phyloP scores from a whole-genome alignment of 192 early-diverging fungal species.

The Backusella sp. region DNA sequence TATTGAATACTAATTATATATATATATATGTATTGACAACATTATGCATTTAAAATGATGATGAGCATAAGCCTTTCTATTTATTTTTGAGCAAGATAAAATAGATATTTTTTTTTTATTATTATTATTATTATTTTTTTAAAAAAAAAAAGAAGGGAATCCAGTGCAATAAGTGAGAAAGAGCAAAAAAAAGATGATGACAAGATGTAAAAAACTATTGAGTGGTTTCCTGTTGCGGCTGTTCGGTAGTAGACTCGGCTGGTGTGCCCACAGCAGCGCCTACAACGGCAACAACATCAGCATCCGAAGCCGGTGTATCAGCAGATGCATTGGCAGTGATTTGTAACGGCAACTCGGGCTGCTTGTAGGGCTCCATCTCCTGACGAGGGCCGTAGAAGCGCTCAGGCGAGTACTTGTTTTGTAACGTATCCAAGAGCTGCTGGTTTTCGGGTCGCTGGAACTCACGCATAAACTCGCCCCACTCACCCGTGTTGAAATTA shows the following conservation, averaged over 20 bases:
- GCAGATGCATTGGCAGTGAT: neutral
- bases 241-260: neutral
- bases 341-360: neutral
- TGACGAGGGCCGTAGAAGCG: constrained; percentile 14
- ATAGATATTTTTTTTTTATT: no score
- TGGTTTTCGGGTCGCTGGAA: constrained; percentile 27
- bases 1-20: no score
- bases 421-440: constrained; percentile 16
- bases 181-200: neutral
- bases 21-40: no score
- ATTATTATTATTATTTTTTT: no score
- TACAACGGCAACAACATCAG: neutral
- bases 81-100: no score
- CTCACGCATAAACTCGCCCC: constrained; percentile 32
- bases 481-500: constrained; percentile 38
- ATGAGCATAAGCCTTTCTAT: no score
- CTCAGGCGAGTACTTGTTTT: constrained; percentile 27
- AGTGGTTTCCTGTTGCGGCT: neutral
- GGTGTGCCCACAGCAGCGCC: neutral
- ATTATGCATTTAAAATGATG: no score
- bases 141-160: neutral
- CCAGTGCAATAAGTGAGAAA: neutral
- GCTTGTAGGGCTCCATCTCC: neutral
- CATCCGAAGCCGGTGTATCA: neutral
- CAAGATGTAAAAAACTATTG: neutral